Percentiles rank a stretch among this genome's conserved stretches.
These are phyloP conservation scores for Aspergillus asperescens DNA, from an alignment of 495 filamentous ascomycete species.

Conservation along the genomic window DNA sequence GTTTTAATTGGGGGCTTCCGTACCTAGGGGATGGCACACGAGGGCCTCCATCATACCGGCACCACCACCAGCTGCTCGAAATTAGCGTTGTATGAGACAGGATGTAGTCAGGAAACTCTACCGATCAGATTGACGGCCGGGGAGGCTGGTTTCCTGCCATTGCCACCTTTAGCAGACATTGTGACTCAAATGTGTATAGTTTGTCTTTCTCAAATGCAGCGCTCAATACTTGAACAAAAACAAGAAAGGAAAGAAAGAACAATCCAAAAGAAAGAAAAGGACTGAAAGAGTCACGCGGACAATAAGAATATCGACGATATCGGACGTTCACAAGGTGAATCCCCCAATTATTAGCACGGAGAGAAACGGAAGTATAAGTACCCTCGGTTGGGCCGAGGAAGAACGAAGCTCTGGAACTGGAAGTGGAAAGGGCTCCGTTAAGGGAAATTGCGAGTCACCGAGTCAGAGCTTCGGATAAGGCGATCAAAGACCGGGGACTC, in stretches of 20 bases:
- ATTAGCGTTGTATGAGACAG: slow-evolving; percentile 10
- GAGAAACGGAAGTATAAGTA: slow-evolving; percentile 30
- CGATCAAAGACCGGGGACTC: slow-evolving; percentile 20
- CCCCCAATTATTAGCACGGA: slow-evolving; percentile 12
- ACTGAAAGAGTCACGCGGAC: slow-evolving; percentile 10
- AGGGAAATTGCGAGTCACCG: slow-evolving; percentile 4
- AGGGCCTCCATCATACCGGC: slow-evolving; percentile 99
- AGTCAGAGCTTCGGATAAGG: slow-evolving; percentile 19
- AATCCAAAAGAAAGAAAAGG: slow-evolving; percentile 6
- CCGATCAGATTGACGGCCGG: slow-evolving; percentile 92
- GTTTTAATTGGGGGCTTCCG: slow-evolving; percentile 14
- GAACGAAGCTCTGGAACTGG: neutral
- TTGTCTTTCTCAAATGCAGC: slow-evolving; percentile 11
- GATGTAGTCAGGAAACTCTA: slow-evolving; percentile 32
- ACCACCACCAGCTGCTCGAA: slow-evolving; percentile 76
- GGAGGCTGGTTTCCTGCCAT: slow-evolving; percentile 74
- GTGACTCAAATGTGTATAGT: slow-evolving; percentile 18
- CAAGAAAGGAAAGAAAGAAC: slow-evolving; percentile 7
- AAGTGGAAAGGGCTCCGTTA: slow-evolving; percentile 6
- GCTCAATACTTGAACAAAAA: neutral
- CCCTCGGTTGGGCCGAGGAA: slow-evolving; percentile 18
- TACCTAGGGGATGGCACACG: slow-evolving; percentile 92
- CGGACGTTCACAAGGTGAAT: slow-evolving; percentile 20
- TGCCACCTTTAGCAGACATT: slow-evolving; percentile 65
- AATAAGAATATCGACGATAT: slow-evolving; percentile 15